Evolutionary conservation across 768 basidiomycete genomes (phyloP).

Genomic region (Mycena kentingensis): DNA sequence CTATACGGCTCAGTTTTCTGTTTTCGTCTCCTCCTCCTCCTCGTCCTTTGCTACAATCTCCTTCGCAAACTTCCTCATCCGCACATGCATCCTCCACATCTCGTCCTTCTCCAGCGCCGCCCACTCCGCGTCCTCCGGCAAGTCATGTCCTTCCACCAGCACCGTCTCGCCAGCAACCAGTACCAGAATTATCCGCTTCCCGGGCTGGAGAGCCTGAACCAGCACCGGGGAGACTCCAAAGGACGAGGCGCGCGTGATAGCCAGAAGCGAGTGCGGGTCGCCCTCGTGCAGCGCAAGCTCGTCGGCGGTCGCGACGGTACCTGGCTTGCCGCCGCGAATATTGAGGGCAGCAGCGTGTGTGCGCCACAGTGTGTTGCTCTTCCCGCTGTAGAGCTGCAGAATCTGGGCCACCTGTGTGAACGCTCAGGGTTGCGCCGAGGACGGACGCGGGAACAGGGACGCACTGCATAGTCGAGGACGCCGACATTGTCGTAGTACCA

Average conservation of each 20-base stretch:
- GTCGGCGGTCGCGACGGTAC: conserved; percentile 1
- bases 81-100: conserved; percentile 20
- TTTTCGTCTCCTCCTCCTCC: too few species aligned
- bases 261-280: background rate
- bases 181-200: conserved; percentile 11
- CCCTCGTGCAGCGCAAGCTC: conserved; percentile 14
- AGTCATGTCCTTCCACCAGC: conserved; percentile 4
- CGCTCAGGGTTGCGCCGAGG: background rate
- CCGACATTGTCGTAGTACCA: conserved; percentile 23
- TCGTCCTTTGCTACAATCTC: background rate
- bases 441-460: background rate
- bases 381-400: conserved; percentile 17
- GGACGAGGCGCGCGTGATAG: background rate
- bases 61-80: conserved; percentile 1
- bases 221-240: background rate
- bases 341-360: conserved; percentile 13
- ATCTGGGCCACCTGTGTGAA: conserved; percentile 9
- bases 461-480: conserved; percentile 16
- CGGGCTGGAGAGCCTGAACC: background rate
- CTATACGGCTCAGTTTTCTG: too few species aligned
- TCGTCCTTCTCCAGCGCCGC: conserved; percentile 12
- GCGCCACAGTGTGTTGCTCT: conserved; percentile 5
- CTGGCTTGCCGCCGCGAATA: conserved; percentile 6
- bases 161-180: background rate
- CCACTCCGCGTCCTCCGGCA: conserved; percentile 10